Base-by-base conservation (phyloP, 2,329 filamentous ascomycete species). In the Penicillium sp. region DNA sequence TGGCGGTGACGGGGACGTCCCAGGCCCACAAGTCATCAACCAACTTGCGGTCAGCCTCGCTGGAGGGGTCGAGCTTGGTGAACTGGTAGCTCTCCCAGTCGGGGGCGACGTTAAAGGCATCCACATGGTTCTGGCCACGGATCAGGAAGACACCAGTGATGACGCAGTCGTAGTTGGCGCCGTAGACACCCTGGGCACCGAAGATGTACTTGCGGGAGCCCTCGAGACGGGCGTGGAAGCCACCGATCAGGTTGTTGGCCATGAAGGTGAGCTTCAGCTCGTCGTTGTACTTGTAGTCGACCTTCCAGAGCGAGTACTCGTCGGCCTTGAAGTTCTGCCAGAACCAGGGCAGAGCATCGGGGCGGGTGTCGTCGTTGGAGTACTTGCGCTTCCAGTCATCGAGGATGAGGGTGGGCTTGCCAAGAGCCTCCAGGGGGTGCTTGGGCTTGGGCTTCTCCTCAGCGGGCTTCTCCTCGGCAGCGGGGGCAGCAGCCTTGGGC, bases 351-450 rank as follows among this genome's bases (percentile, higher is more conserved):
- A 97, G 77, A 60, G 91, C 88, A 52, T 78, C 83, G 52, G 83
- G 76, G 42, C 80, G 80, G 58, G 87, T 90, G 52, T 96, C 88
- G 69, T 85, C 80, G 83, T 98, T 98, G 63, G 93, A 98, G 83
- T 94, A 98, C 72, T 87, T 84, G 66, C 93, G 89, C 86, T 98
- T 98, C 87, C 85, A 95, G 75, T 98, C 93, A 67, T 98, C 93
- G 42, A 98, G 80, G 58, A 85, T 78, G 65, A 95, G 80, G 43
- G 84, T 82, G 48, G 93, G 76, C 68, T 83, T 85, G 63, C 83
- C 81, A 40, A 97, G 86, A 56, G 80, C 70, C 71, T 95, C 91
- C 53, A 94, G 79, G 58, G 93, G 90, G 79, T 98, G 93, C 86
- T 97, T 98, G 67, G 90, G 73, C 84, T 96, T 97, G 64, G 88